Percentiles rank a stretch among this genome's conserved stretches.
These are phyloP conservation scores for Trichoderma sp. DNA, from an alignment of 2,329 filamentous ascomycete species.

Conservation along the genomic window DNA sequence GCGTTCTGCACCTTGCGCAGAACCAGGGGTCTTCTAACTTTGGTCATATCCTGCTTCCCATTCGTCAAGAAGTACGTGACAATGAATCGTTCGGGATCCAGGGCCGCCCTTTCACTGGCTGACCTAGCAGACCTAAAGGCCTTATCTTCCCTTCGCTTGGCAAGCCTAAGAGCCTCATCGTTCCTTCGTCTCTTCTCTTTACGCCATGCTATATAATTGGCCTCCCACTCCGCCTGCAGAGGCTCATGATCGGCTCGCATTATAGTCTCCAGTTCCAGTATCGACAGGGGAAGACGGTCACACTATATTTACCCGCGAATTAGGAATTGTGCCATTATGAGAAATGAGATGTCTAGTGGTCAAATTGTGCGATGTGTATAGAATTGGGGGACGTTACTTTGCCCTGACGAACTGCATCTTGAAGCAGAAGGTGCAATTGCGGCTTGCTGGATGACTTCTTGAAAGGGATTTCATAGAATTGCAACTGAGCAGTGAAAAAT, in stretches of 20 bases:
- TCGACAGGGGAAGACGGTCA: background rate
- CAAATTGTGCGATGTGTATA: background rate
- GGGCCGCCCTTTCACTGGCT: background rate
- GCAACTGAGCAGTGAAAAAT: conserved; percentile 1
- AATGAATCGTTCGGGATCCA: background rate
- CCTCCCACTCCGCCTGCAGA: background rate
- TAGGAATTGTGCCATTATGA: background rate
- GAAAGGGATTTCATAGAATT: background rate
- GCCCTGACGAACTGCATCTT: background rate
- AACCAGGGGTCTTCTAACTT: background rate
- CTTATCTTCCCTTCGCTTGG: background rate
- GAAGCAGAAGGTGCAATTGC: background rate
- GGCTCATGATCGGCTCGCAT: conserved; percentile 17
- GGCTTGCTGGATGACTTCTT: background rate
- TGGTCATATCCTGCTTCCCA: background rate
- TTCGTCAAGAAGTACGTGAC: background rate
- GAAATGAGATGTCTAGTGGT: background rate
- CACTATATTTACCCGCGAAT: background rate
- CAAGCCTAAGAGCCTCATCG: background rate
- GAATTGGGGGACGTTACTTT: background rate
- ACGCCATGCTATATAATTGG: background rate
- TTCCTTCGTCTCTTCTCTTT: background rate
- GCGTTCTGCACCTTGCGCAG: background rate
- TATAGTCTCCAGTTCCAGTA: conserved; percentile 1
- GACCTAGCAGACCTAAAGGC: background rate